Evolutionary conservation across 2,329 filamentous ascomycete species (phyloP), one percentile per base, ranked within the genome.

Genomic region (Cadophora gregata): DNA sequence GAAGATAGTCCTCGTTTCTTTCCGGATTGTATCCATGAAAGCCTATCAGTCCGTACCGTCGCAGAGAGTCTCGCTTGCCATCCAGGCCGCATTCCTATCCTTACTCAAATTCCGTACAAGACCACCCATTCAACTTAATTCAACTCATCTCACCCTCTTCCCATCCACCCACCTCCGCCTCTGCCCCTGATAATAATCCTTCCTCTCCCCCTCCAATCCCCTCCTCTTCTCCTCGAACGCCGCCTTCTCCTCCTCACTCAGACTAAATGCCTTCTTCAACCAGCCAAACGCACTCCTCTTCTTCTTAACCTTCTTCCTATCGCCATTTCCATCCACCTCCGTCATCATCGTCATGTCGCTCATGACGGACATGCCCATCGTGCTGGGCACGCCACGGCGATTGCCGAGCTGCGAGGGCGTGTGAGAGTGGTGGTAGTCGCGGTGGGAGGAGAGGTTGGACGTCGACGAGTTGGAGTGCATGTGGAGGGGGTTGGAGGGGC

Each of bases 271-370:
- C 78, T 90, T 90, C 77, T 89, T 90, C 64, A 90, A 77, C 88
- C 88, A 90, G 1, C 87, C 88, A 73, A 90, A 89, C 1, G 87
- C 86, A 72, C 88, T 89, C 69, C 86, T 84, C 80, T 90, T 90
- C 80, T 89, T 90, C 77, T 89, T 89, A 5, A 89, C 74, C 45
- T 82, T 77, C 67, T 74, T 73, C 19, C 70, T 72, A 31, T 72
- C 65, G 36, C 66, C 68, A 12, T 67, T 69, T 25, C 21, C 59
- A 45, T 67, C 64, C 42, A 67, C 53, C 42, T 73, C 72, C 16
- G 81, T 83, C 59, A 83, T 79, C 1, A 67, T 71, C 3, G 81
- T 83, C 63, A 82, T 80, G 0, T 82, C 86, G 73, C 84, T 88
- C 69, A 88, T 78, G 73, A 83, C 86, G 73, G 85, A 88, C 82